Conservation (phyloP, 1,284 basidiomycete genomes). For the Moesziomyces aphidis region DNA sequence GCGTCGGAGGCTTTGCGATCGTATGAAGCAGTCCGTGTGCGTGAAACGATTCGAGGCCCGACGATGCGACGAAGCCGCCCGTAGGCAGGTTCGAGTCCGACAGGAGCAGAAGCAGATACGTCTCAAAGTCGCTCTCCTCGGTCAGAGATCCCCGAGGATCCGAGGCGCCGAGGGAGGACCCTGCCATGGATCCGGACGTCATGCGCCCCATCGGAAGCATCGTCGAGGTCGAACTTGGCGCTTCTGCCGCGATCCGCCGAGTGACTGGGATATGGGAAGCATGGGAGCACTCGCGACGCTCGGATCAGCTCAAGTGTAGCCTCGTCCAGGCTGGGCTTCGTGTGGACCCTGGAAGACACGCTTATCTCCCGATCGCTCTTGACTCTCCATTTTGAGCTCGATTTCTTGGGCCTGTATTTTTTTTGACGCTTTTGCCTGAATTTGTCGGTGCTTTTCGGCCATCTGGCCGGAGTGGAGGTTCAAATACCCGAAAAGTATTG, state of each 20-base stretch:
- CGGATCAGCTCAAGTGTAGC: neutral
- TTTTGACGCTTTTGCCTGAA: too few relatives aligned
- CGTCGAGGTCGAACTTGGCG: neutral
- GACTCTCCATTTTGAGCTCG: neutral
- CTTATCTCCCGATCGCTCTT: neutral
- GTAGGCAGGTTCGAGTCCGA: slow-evolving; percentile 66
- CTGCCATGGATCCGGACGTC: too few relatives aligned
- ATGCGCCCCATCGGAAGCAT: neutral
- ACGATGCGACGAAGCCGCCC: slow-evolving; percentile 89
- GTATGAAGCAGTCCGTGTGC: slow-evolving; percentile 80
- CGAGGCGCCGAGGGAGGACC: neutral
- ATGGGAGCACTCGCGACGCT: neutral
- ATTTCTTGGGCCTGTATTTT: neutral
- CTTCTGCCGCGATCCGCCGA: too few relatives aligned
- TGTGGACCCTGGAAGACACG: neutral
- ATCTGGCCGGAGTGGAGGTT: neutral
- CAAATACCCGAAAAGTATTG: slow-evolving; percentile 14
- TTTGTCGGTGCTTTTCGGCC: neutral
- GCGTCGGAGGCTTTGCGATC: slow-evolving; percentile 1
- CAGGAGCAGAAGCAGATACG: slow-evolving; percentile 60
- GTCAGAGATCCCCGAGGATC: neutral
- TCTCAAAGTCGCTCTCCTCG: slow-evolving; percentile 33
- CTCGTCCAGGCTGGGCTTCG: too few relatives aligned
- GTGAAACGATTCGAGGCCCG: slow-evolving; percentile 88
- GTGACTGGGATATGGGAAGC: too few relatives aligned